Base-by-base conservation (phyloP, 2,329 filamentous ascomycete species). In the Stemphylium vesicarium region DNA sequence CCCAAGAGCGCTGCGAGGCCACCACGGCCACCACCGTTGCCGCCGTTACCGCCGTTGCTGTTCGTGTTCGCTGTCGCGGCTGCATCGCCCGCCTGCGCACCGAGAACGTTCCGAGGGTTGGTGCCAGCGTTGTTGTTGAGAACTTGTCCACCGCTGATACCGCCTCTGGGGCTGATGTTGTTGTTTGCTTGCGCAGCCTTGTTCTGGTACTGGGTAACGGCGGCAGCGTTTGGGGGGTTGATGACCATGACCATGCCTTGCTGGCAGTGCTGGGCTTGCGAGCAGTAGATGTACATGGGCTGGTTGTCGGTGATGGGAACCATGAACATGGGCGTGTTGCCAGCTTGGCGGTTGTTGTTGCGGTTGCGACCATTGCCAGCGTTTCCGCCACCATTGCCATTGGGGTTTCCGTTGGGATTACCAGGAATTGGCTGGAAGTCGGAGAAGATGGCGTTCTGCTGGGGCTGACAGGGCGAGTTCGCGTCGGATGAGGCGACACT, bases 261-360 rank as follows among this genome's bases (percentile, higher is more conserved):
- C 74, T 91, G 84, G 76, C 90, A 94, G 77, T 94, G 90, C 50
- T 69, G 64, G 0, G 69, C 70, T 75, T 91, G 87, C 24, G 85
- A 85, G 77, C 90, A 93, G 81, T 88, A 93, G 55, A 91, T 77
- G 89, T 90, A 93, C 65, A 92, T 81, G 31, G 90, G 90, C 29
- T 82, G 85, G 42, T 82, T 85, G 48, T 70, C 64, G 24, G 57
- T 61, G 50, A 71, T 48, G 29, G 64, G 64, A 8, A 71, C 59
- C 59, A 65, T 69, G 61, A 71, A 70, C 57, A 56, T 65, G 26
- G 67, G 68, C 3, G 53, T 65, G 24, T 63, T 66, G 38, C 53
- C 59, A 15, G 57, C 49, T 46, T 66, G 64, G 50, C 63, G 66
- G 42, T 64, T 65, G 54, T 29, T 29, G 26, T 29, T 29, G 7